A percentile compares a stretch with the other conserved stretches of the same genome.
Conservation (phyloP, 2,329 filamentous ascomycete genomes). For the Colletotrichum sidae region DNA sequence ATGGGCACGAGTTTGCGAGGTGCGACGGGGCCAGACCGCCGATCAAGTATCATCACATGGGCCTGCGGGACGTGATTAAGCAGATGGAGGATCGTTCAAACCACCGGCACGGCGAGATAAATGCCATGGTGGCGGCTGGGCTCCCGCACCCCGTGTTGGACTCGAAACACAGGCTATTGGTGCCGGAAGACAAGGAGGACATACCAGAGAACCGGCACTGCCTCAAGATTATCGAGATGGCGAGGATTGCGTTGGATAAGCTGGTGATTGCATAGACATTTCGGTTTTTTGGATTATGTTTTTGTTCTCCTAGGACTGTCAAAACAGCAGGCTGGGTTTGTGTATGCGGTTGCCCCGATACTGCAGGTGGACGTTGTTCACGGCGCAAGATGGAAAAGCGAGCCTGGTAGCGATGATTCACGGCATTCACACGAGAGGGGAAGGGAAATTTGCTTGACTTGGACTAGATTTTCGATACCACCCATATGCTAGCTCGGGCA, state of each 20-base stretch:
- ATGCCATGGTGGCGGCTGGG: constrained; percentile 57
- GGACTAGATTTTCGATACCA: no score
- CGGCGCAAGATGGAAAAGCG: constrained; percentile 17
- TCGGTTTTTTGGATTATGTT: neutral
- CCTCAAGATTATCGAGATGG: constrained; percentile 64
- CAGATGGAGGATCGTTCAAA: constrained; percentile 64
- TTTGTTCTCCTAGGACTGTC: neutral
- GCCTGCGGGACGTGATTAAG: constrained; percentile 65
- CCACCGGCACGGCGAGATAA: constrained; percentile 61
- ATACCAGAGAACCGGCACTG: constrained; percentile 55
- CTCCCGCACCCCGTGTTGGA: constrained; percentile 44
- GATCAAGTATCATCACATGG: constrained; percentile 50
- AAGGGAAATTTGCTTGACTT: no score
- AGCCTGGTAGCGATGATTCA: neutral
- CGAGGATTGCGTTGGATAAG: constrained; percentile 64
- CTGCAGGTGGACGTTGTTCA: neutral
- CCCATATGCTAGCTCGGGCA: neutral
- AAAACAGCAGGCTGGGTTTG: neutral
- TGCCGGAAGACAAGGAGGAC: constrained; percentile 51
- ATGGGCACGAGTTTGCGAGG: constrained; percentile 56
- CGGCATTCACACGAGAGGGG: no score
- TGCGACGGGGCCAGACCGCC: constrained; percentile 31
- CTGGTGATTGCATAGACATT: constrained; percentile 62
- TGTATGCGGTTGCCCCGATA: neutral
- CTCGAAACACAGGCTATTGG: constrained; percentile 41